Evolutionary conservation across 2,329 filamentous ascomycete species (phyloP).

Genomic region (Dactylellina drechsleri): DNA sequence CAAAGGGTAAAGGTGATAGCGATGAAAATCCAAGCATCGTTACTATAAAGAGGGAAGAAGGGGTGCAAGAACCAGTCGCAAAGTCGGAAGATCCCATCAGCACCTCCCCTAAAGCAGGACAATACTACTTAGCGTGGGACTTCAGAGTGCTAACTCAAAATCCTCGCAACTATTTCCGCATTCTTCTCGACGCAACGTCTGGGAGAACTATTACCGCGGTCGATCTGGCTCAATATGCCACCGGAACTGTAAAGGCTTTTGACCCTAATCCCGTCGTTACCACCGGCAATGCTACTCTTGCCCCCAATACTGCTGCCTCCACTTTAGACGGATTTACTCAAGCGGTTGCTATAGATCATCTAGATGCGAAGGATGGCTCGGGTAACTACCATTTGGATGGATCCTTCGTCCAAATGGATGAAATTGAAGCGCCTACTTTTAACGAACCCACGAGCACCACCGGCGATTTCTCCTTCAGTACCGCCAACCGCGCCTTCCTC

Average conservation of each 20-base stretch:
- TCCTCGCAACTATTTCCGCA: conserved; percentile 15
- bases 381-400: conserved; percentile 16
- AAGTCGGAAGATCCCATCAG: background rate
- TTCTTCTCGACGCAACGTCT: conserved; percentile 4
- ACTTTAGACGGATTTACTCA: conserved; percentile 12
- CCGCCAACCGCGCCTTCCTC: conserved; percentile 12
- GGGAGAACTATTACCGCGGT: background rate
- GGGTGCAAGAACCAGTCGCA: background rate
- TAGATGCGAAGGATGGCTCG: conserved; percentile 7
- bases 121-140: conserved; percentile 13
- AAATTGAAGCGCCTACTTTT: conserved; percentile 9
- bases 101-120: background rate
- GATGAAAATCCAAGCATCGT: background rate
- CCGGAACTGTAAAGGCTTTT: conserved; percentile 10
- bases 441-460: conserved; percentile 15
- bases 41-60: background rate
- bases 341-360: conserved; percentile 3
- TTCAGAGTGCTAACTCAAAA: conserved; percentile 17
- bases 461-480: conserved; percentile 6
- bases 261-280: conserved; percentile 20
- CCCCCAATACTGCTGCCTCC: conserved; percentile 8
- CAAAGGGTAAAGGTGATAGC: background rate
- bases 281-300: conserved; percentile 2
- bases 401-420: conserved; percentile 3
- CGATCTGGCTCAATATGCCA: conserved; percentile 15